Evolutionary conservation across 1,139 yeast genomes (phyloP).

Genomic region (Wickerhamomyces sp.): DNA sequence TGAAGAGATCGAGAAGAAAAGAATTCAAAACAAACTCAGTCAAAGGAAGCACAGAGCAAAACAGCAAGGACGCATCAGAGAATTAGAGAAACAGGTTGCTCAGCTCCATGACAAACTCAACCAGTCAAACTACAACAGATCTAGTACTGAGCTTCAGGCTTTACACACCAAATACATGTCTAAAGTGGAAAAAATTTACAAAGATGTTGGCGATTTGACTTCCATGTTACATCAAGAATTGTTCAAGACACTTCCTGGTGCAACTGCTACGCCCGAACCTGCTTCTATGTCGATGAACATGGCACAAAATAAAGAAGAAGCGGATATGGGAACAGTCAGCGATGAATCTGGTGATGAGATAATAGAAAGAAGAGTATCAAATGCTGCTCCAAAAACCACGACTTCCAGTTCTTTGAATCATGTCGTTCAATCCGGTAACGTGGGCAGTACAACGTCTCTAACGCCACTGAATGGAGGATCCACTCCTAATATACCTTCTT

Average conservation of each 20-base stretch:
- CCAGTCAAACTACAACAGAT: constrained; percentile 6
- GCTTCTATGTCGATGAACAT: neutral
- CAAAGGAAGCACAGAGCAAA: constrained; percentile 12
- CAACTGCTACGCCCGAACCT: neutral
- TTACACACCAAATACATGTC: constrained; percentile 3
- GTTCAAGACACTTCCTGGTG: constrained; percentile 3
- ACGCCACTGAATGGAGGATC: too few relatives aligned
- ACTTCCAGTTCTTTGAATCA: too few relatives aligned
- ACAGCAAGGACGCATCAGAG: constrained; percentile 11
- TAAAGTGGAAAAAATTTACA: constrained; percentile 5
- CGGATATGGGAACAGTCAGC: neutral
- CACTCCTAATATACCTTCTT: too few relatives aligned
- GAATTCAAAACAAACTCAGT: constrained; percentile 8
- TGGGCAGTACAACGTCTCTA: too few relatives aligned
- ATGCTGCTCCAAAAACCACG: too few relatives aligned
- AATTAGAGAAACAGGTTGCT: constrained; percentile 5
- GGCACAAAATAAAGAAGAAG: neutral
- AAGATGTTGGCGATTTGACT: constrained; percentile 4
- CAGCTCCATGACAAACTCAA: constrained; percentile 5
- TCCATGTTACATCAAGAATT: too few relatives aligned
- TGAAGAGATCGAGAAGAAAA: constrained; percentile 6
- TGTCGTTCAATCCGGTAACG: too few relatives aligned
- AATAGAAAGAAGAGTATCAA: too few relatives aligned
- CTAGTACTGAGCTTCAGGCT: constrained; percentile 4
- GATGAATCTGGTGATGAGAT: neutral